Conservation (phyloP, 805 yeast genomes). For the Candida khao-thaluensis region DNA sequence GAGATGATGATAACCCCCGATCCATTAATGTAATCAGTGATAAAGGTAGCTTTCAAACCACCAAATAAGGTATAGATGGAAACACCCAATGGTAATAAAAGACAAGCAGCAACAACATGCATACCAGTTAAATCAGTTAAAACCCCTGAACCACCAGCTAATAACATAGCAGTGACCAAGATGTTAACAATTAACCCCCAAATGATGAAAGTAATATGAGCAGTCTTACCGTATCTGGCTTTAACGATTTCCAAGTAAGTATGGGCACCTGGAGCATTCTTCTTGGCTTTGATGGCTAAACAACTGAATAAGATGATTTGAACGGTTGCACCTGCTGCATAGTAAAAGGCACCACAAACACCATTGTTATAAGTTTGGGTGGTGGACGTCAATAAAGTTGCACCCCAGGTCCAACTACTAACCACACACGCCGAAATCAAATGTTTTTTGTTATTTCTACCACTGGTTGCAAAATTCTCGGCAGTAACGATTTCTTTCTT, state of each 20-base stretch:
- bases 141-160: slow-evolving; percentile 88
- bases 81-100: slow-evolving; percentile 80
- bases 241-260: slow-evolving; percentile 84
- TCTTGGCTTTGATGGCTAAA: slow-evolving; percentile 83
- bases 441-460: slow-evolving; percentile 82
- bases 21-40: slow-evolving; percentile 45
- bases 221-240: slow-evolving; percentile 73
- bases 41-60: slow-evolving; percentile 46
- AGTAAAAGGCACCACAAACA: slow-evolving; percentile 75
- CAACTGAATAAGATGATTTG: slow-evolving; percentile 86
- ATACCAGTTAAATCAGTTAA: slow-evolving; percentile 76
- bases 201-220: slow-evolving; percentile 69
- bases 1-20: slow-evolving; percentile 70
- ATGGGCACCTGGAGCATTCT: slow-evolving; percentile 88
- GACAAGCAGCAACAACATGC: slow-evolving; percentile 76
- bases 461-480: slow-evolving; percentile 93
- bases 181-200: slow-evolving; percentile 88
- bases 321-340: slow-evolving; percentile 89
- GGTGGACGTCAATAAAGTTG: slow-evolving; percentile 45
- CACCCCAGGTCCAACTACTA: slow-evolving; percentile 80
- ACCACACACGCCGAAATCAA: slow-evolving; percentile 88
- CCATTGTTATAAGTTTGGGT: slow-evolving; percentile 78
- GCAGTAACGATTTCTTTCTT: slow-evolving; percentile 86
- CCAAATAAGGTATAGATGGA: slow-evolving; percentile 44
- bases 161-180: slow-evolving; percentile 86